A percentile compares a stretch with the other conserved stretches of the same genome.
These are phyloP conservation scores for Chimonanthus praecox DNA, from an alignment of 164 flowering plant species.

Conservation along the genomic window DNA sequence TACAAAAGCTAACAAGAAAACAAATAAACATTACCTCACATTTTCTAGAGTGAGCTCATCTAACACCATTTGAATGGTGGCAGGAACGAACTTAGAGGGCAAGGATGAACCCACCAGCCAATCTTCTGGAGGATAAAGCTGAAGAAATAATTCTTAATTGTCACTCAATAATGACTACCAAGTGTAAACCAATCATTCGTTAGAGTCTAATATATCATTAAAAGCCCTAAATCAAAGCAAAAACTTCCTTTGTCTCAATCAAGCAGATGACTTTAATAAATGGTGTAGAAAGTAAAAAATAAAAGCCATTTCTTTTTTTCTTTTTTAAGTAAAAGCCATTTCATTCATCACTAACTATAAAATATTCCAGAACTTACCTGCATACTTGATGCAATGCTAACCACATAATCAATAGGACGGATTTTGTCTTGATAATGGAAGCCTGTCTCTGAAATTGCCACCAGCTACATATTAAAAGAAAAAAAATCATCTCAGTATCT, in stretches of 20 bases:
- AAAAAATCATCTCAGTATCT: slow-evolving; percentile 13
- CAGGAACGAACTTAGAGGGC: slow-evolving; percentile 60
- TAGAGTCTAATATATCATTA: too few species aligned
- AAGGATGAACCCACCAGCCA: slow-evolving; percentile 86
- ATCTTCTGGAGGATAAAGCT: slow-evolving; percentile 85
- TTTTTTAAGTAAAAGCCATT: too few species aligned
- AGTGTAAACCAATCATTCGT: too few species aligned
- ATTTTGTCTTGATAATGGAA: slow-evolving; percentile 91
- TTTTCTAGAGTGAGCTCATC: slow-evolving; percentile 55
- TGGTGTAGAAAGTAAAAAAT: background rate
- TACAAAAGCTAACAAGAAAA: too few species aligned
- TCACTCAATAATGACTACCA: background rate
- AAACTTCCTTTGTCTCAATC: too few species aligned
- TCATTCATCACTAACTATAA: background rate
- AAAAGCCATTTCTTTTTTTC: background rate
- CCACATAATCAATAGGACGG: slow-evolving; percentile 68
- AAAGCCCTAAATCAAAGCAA: too few species aligned
- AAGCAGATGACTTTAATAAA: too few species aligned
- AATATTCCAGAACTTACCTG: slow-evolving; percentile 34
- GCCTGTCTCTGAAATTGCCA: slow-evolving; percentile 69
- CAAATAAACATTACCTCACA: slow-evolving; percentile 46
- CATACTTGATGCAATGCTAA: slow-evolving; percentile 58
- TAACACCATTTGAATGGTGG: slow-evolving; percentile 45
- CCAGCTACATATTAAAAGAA: slow-evolving; percentile 46
- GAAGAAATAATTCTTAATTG: slow-evolving; percentile 12